Percentiles rank a stretch among this genome's conserved stretches.
Evolutionary conservation across 805 yeast species (phyloP).

Genomic region (Spathaspora passalidarum): DNA sequence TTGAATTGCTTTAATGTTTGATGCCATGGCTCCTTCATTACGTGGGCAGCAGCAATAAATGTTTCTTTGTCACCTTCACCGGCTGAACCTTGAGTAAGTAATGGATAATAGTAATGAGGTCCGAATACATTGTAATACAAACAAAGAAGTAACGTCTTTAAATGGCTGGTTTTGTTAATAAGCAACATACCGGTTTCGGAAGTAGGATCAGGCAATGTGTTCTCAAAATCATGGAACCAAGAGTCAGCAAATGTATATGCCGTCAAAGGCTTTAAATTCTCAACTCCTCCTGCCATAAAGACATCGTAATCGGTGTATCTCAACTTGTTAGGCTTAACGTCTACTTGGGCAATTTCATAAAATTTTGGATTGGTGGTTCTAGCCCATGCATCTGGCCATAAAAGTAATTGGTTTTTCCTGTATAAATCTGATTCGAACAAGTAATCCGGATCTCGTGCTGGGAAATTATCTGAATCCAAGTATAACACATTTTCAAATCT

Average conservation of each 20-base stretch:
- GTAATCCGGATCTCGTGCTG: constrained; percentile 39
- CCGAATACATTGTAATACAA: constrained; percentile 66
- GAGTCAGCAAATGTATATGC: constrained; percentile 29
- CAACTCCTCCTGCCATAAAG: constrained; percentile 29
- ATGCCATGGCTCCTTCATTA: constrained; percentile 44
- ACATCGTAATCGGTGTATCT: constrained; percentile 32
- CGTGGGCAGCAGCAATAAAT: constrained; percentile 65
- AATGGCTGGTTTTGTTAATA: constrained; percentile 57
- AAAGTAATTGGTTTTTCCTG: constrained; percentile 45
- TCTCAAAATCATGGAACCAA: constrained; percentile 57
- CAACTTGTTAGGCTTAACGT: constrained; percentile 31
- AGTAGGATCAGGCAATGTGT: constrained; percentile 64
- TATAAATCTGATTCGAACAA: constrained; percentile 46
- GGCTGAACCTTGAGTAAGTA: constrained; percentile 68
- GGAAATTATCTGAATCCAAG: constrained; percentile 52
- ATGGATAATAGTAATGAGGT: constrained; percentile 62
- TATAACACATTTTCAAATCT: constrained; percentile 45
- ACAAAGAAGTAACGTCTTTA: constrained; percentile 55
- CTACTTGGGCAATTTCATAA: constrained; percentile 44
- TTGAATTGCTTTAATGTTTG: constrained; percentile 47
- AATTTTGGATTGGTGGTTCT: constrained; percentile 62
- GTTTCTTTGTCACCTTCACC: constrained; percentile 86
- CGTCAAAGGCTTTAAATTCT: constrained; percentile 21
- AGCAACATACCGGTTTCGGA: constrained; percentile 70
- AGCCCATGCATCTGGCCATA: constrained; percentile 75